Conservation (phyloP, 1,139 yeast species). For the Saccharomyces hybrid region DNA sequence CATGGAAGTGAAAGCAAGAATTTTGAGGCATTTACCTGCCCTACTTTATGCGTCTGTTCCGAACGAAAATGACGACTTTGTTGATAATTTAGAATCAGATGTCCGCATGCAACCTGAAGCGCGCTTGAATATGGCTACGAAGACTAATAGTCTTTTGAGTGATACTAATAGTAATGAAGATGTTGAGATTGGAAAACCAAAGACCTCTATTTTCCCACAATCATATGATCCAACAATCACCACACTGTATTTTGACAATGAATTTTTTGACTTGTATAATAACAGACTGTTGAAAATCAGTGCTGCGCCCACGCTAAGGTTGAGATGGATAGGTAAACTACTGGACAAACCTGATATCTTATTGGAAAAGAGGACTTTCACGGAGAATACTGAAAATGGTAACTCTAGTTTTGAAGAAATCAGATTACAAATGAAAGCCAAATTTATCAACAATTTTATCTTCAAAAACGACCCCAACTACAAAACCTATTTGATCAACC, state of each 20-base stretch:
- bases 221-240: slow-evolving; percentile 75
- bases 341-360: slow-evolving; percentile 67
- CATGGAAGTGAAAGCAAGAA: slow-evolving; percentile 94
- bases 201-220: slow-evolving; percentile 23
- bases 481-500: slow-evolving; percentile 42
- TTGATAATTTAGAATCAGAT: slow-evolving; percentile 28
- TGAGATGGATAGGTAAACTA: slow-evolving; percentile 87
- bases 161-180: slow-evolving; percentile 34
- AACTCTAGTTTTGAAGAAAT: slow-evolving; percentile 38
- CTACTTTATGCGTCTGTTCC: slow-evolving; percentile 56
- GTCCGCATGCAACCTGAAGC: slow-evolving; percentile 17
- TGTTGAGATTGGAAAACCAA: slow-evolving; percentile 24
- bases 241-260: slow-evolving; percentile 81
- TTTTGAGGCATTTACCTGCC: slow-evolving; percentile 88
- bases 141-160: slow-evolving; percentile 28
- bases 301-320: slow-evolving; percentile 67
- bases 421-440: slow-evolving; percentile 67
- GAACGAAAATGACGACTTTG: slow-evolving; percentile 29
- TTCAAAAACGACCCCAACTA: slow-evolving; percentile 39
- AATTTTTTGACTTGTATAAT: slow-evolving; percentile 76
- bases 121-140: slow-evolving; percentile 22
- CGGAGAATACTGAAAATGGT: slow-evolving; percentile 51
- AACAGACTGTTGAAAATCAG: slow-evolving; percentile 67
- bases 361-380: slow-evolving; percentile 68
- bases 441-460: slow-evolving; percentile 61